Evolutionary conservation across 2,329 filamentous ascomycete species (phyloP), one percentile per base, ranked within the genome.

Genomic region (Sclerotinia glacialis): DNA sequence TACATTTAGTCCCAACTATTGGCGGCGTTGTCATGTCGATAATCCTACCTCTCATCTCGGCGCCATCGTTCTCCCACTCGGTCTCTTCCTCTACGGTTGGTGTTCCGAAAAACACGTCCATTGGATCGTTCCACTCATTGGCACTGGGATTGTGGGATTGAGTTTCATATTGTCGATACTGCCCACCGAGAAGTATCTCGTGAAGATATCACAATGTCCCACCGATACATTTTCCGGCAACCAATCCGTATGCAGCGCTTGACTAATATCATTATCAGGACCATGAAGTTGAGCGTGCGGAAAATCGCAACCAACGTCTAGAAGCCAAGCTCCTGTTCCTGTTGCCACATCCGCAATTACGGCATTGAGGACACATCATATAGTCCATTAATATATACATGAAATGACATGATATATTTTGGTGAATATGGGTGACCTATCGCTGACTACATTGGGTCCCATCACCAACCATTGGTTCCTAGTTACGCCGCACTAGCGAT

Each of bases 331-430:
- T 18, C 21, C 64, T 5, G 54, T 65, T 1, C 64, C 54, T 3
- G 64, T 65, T 5, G 34, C 64, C 18, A 65, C 34, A 53, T 65
- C 54, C 3, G 53, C 64, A 50, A 65, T 65, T 3, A 8, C 14
- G 7, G 5, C 49, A 14, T 65, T n/a, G 8, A 31, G 50, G 5
- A n/a, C n/a, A n/a, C n/a, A 28, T 28, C 49, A 18, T 23, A 9
- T 28, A 12, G 26, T 8, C 6, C 14, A 52, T 52, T 12, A 28
- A 28, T 16, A 28, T 6, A 18, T 7, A 52, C 6, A 26, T 18
- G 26, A 18, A 26, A 52, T 16, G 23, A 49, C n/a, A 14, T 11
- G n/a, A 12, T 14, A 26, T 6, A 6, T 2, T 14, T 14, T 6
- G n/a, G 16, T 49, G n/a, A 49, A 23, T 49, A 31, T 31, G 31